Evolutionary conservation across 2,329 filamentous ascomycete genomes (phyloP), one percentile per base, ranked within the genome.

Genomic region (Fusarium sp.): DNA sequence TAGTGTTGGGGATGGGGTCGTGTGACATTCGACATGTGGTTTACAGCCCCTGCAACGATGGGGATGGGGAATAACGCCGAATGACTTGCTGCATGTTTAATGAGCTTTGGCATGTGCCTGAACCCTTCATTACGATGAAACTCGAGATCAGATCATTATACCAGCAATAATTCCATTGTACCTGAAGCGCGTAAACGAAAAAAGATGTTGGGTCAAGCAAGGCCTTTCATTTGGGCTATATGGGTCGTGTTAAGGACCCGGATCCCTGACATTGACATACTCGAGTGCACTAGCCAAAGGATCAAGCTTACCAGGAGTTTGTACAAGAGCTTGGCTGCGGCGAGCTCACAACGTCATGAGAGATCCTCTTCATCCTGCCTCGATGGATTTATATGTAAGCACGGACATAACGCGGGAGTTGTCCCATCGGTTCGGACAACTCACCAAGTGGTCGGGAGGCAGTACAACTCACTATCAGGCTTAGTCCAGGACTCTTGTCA

Each of bases 1-100:
- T 59, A 48, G 21, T 13, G 18, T 23, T 21, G 19, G 16, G 13
- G 13, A 18, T 37, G 23, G 21, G n/a, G 53, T 31, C 45, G 39
- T 49, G 37, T 65, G 62, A 65, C 43, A 12, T 0, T 28, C 12
- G 48, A n/a, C 62, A 65, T 61, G 62, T 61, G 62, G 46, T 39
- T 49, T 62, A 45, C 42, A 13, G 48, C 60, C 57, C 51, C 42
- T 60, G 57, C 57, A 57, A 10, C 34, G 18, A n/a, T 54, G n/a
- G 19, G 19, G 11, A 48, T 48, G 44, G 31, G 16, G 16, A 21
- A 30, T 28, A 25, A 42, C 12, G 23, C 31, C 45, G 34, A 50
- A 26, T 61, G 57, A 59, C 50, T 46, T 26, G 34, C 37, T 65
- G 39, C 44, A 64, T 6, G 23, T 30, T 58, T 57, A 50, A 56